Evolutionary conservation across 2,329 filamentous ascomycete species (phyloP), one percentile per base, ranked within the genome.

Genomic region (Trichoderma cornu-damae): DNA sequence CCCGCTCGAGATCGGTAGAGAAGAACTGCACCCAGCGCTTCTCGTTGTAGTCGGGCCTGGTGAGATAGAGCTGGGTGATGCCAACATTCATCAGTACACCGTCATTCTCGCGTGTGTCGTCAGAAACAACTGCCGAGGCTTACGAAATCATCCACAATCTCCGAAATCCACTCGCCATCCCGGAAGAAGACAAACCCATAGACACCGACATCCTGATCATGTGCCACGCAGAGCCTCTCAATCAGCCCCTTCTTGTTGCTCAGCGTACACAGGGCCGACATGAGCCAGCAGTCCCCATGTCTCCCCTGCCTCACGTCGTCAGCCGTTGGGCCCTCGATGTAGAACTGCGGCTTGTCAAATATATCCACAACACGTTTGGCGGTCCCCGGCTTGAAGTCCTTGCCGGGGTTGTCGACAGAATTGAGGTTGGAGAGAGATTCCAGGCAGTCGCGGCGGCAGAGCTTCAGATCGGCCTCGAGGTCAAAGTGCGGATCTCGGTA

Each of bases 401-500:
- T 57, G 24, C 68, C 68, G 0, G 68, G 71, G 1, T 59, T 46
- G 2, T 63, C 61, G 2, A 56, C 28, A 6, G 60, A 63, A 5
- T 61, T 65, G 40, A 57, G 43, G 63, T 78, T 75, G 63, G 68
- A 66, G 18, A 78, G 73, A 34, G 73, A 74, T 59, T 77, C 70
- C 22, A 82, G 72, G 30, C 78, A 82, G 64, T 83, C 77, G 40
- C 74, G 73, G 5, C 68, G 71, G n/a, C 74, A 72, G 35, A 76
- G 75, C 72, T 89, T 88, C 61, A 91, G 77, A 68, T 92, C 89
- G 35, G 82, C 76, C 67, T 94, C 90, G 51, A 96, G 84, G 68
- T 96, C 88, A 67, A 96, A 96, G 69, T 94, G 85, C n/a, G 86
- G 83, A 67, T 95, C 90, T 14, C 87, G 82, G 68, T 95, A 96